Evolutionary conservation across 1,139 yeast species (phyloP), one percentile per base, ranked within the genome.

Genomic region (Blastobotrys arbuscula): DNA sequence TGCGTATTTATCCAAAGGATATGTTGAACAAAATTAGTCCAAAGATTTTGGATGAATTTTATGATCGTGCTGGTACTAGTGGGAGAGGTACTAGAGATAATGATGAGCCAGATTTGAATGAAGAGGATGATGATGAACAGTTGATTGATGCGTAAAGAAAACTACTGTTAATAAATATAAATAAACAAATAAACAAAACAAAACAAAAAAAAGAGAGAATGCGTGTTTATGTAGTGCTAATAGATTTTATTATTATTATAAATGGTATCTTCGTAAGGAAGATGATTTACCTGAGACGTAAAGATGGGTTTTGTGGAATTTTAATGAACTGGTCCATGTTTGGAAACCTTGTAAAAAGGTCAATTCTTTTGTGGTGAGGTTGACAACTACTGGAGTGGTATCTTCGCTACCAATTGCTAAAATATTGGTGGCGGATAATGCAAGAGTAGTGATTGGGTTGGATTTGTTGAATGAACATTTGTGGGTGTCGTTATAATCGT

Each of bases 1-100:
- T 92, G 69, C 88, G 99, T 77, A 92, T 92, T 67, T 92, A 92
- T 76, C 99, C 99, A 66, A 92, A 90, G 81, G 97, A 92, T 73
- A 78, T 92, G 84, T 84, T 92, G 69, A 94, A 92, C 77, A 89
- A 98, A 81, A 88, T 92, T 65, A 88, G 96, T 55, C 97, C 97
- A 69, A 92, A 92, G 82, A 89, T 92, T 61, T 76, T 92, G 67
- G 83, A 81, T 59, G 98, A 90, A 71, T 92, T 90, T 71, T 92
- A 92, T 70, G 97, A 90, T 62, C 83, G 97, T 70, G 84, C 84
- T 49, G 66, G 65, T 38, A 30, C 59, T 20, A 44, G 50, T 37
- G 52, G 52, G 24, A 59, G 60, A 53, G 53, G 55, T 36, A 54
- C 60, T 34, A 75, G 75, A 49, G 71, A 69, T 42, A 71, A 67